These are phyloP conservation scores for Beauveria caledonica DNA, from an alignment of 2,329 filamentous ascomycete species.

Conservation along the genomic window DNA sequence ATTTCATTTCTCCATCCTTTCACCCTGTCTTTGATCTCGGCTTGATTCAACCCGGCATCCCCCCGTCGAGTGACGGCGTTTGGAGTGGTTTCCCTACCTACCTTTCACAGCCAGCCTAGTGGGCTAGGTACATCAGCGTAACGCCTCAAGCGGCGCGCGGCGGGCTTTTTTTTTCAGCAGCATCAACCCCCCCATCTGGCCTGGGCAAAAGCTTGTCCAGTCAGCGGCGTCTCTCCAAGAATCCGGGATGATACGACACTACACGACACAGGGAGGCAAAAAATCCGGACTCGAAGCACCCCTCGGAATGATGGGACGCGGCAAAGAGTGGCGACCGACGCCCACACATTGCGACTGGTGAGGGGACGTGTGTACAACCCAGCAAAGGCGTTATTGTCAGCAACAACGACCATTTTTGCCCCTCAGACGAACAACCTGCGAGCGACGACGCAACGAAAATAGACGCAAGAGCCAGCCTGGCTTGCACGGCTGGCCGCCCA, in stretches of 20 bases:
- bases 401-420: not conserved
- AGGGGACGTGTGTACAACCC: not conserved
- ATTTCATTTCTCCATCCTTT: not conserved
- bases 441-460: not conserved
- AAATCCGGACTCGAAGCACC: too few species aligned
- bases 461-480: not conserved
- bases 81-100: not conserved
- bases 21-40: not conserved
- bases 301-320: not conserved
- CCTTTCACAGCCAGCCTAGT: not conserved
- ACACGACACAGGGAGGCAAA: too few species aligned
- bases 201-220: not conserved
- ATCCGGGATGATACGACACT: not conserved
- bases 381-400: constrained; percentile 6
- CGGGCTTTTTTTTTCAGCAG: not conserved
- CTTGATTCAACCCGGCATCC: not conserved
- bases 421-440: not conserved
- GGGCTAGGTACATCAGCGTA: not conserved
- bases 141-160: not conserved
- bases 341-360: not conserved
- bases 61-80: not conserved
- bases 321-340: not conserved
- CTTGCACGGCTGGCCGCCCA: not conserved
- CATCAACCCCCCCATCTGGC: not conserved
- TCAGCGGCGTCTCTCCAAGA: not conserved